These are phyloP conservation scores for Fagopyrum homotropicum DNA, from an alignment of 148 eudicot genomes.

Conservation along the genomic window DNA sequence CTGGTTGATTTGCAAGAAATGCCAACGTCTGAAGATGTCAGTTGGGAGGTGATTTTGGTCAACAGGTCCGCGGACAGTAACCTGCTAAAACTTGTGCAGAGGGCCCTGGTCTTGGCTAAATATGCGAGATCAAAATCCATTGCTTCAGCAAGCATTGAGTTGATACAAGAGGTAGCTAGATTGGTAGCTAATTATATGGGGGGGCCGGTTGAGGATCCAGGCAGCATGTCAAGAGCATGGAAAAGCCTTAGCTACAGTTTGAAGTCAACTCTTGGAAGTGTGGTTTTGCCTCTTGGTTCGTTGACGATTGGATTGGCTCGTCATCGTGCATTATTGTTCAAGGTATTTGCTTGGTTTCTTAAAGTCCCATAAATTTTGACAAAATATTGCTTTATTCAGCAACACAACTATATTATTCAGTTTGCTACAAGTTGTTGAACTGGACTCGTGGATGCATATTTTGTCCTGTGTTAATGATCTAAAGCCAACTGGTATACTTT, in stretches of 20 bases:
- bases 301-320: constrained; percentile 81
- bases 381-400: background rate
- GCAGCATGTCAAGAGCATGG: constrained; percentile 77
- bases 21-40: constrained; percentile 47
- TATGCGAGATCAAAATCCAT: constrained; percentile 46
- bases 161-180: constrained; percentile 61
- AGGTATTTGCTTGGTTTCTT: constrained; percentile 40
- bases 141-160: constrained; percentile 23
- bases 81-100: constrained; percentile 64
- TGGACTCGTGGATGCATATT: background rate
- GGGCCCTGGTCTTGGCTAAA: constrained; percentile 58
- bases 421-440: background rate
- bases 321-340: constrained; percentile 91
- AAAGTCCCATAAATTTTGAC: background rate
- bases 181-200: constrained; percentile 88
- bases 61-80: constrained; percentile 66
- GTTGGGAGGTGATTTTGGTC: constrained; percentile 90
- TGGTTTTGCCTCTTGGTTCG: constrained; percentile 95
- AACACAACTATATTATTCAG: background rate
- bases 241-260: constrained; percentile 59
- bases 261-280: constrained; percentile 69
- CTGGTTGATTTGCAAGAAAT: constrained; percentile 84
- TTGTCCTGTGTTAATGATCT: background rate
- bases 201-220: constrained; percentile 86
- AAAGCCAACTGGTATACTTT: background rate